Base-by-base conservation (phyloP, 1,139 yeast species). In the Meyerozyma smithsonii region DNA sequence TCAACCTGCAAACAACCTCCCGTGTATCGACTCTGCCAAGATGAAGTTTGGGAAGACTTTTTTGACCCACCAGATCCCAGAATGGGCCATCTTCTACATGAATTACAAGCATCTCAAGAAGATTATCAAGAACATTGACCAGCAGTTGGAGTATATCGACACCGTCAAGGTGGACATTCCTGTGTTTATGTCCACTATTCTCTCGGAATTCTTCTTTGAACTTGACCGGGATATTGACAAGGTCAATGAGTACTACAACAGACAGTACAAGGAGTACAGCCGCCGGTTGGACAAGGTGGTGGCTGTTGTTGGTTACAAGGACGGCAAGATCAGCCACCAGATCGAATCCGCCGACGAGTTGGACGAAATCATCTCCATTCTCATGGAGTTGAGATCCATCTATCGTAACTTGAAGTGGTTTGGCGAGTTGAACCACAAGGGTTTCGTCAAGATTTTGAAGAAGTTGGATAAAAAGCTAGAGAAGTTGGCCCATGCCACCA, bases 1-100 rank as follows among this genome's bases (percentile, higher is more conserved):
- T n/a, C n/a, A n/a, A n/a, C n/a, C n/a, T n/a, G n/a, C n/a, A n/a
- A n/a, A n/a, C n/a, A n/a, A n/a, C n/a, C n/a, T n/a, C n/a, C n/a
- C n/a, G n/a, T n/a, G n/a, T n/a, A n/a, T n/a, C n/a, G n/a, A n/a
- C n/a, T n/a, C n/a, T n/a, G n/a, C n/a, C 28, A 24, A 34, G 28
- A 86, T 87, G 96, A 87, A 87, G 73, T 87, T 87, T 61, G 95
- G 95, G 28, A 87, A 87, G 59, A 84, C 88, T 4, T 62, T 87
- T 50, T 63, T 81, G 30, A 70, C 86, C 42, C 95, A 90, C 61
- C 95, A 88, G 67, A 87, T 90, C 44, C 97, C 97, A 7, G 96
- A 89, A 64, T 90, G 97, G 97, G 55, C 69, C n/a, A 62, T 64
- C 69, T 77, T 74, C 52, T 90, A 92, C 57, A 77, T 90, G 72